Percentiles rank a stretch among this genome's conserved stretches.
These are phyloP conservation scores for Torulaspora quercuum DNA, from an alignment of 805 yeast species.

Conservation along the genomic window DNA sequence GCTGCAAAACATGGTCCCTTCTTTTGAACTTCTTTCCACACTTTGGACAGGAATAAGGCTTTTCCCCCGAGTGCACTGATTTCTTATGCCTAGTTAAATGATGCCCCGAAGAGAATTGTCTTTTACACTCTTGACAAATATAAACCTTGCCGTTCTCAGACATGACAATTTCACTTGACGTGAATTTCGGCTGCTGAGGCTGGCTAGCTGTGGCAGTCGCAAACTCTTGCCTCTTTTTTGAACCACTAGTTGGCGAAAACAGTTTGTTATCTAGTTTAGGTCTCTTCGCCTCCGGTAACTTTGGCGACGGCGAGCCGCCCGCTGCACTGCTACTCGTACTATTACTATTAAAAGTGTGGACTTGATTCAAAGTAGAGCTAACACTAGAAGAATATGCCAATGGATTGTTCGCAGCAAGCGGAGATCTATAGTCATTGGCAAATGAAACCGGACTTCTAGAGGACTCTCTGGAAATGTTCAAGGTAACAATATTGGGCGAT, in stretches of 20 bases:
- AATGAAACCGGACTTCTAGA: slow-evolving; percentile 33
- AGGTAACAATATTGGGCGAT: slow-evolving; percentile 34
- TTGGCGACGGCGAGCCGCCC: slow-evolving; percentile 18
- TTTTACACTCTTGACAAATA: slow-evolving; percentile 37
- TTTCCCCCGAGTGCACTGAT: slow-evolving; percentile 40
- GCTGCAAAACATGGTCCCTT: slow-evolving; percentile 39
- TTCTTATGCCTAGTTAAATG: slow-evolving; percentile 40
- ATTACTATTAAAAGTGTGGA: slow-evolving; percentile 18
- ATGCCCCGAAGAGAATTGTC: slow-evolving; percentile 39
- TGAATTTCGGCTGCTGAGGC: slow-evolving; percentile 29
- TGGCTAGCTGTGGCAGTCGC: slow-evolving; percentile 10
- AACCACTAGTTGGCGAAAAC: slow-evolving; percentile 5
- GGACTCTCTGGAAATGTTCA: slow-evolving; percentile 34
- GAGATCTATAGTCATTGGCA: slow-evolving; percentile 26
- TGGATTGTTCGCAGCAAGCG: slow-evolving; percentile 23
- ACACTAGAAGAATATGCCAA: slow-evolving; percentile 22
- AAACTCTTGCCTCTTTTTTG: slow-evolving; percentile 11
- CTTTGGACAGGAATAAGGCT: slow-evolving; percentile 39
- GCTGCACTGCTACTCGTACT: slow-evolving; percentile 16
- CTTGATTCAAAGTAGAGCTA: slow-evolving; percentile 22
- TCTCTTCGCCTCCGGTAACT: slow-evolving; percentile 15
- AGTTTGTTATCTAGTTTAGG: slow-evolving; percentile 19
- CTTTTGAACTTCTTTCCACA: slow-evolving; percentile 39
- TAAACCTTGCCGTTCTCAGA: slow-evolving; percentile 37
- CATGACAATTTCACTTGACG: slow-evolving; percentile 33